These are phyloP conservation scores for Simplicillium aogashimaense DNA, from an alignment of 2,329 filamentous ascomycete species.

Conservation along the genomic window DNA sequence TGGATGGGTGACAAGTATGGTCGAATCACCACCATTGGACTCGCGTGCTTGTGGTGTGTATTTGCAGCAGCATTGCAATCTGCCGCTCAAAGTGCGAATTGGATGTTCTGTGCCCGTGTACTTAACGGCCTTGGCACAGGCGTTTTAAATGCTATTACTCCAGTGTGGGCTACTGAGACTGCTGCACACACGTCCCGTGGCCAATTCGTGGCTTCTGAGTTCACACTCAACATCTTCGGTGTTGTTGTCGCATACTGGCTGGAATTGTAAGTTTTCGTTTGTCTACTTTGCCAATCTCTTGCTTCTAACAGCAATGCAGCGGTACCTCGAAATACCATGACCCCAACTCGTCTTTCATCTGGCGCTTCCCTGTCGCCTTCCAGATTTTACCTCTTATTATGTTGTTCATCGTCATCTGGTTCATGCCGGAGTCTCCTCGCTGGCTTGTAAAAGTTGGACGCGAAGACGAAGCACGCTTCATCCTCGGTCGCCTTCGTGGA, in stretches of 20 bases:
- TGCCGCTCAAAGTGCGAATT: constrained; percentile 53
- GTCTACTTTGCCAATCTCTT: neutral
- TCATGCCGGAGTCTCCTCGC: constrained; percentile 61
- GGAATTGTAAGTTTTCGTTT: constrained; percentile 26
- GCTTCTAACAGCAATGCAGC: constrained; percentile 6
- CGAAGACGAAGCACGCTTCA: constrained; percentile 56
- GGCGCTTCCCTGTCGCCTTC: constrained; percentile 62
- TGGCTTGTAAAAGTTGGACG: constrained; percentile 58
- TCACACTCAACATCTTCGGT: constrained; percentile 64
- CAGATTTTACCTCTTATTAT: constrained; percentile 55
- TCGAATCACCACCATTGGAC: constrained; percentile 52
- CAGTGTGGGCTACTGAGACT: constrained; percentile 63
- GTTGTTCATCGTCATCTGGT: constrained; percentile 47
- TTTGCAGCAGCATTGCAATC: constrained; percentile 55
- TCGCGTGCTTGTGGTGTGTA: constrained; percentile 47
- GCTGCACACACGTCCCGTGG: constrained; percentile 59
- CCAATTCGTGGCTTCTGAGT: constrained; percentile 61
- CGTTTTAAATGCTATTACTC: constrained; percentile 59
- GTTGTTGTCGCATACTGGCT: constrained; percentile 51
- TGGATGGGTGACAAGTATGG: constrained; percentile 54
- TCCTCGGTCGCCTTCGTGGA: constrained; percentile 55
- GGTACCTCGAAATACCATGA: constrained; percentile 51
- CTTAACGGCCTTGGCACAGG: constrained; percentile 57
- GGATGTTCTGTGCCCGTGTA: constrained; percentile 53
- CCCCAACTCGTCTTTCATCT: constrained; percentile 47